Percentiles rank a stretch among this genome's conserved stretches.
These are phyloP conservation scores for Pueraria montana DNA, from an alignment of 306 rosid species.

Conservation along the genomic window DNA sequence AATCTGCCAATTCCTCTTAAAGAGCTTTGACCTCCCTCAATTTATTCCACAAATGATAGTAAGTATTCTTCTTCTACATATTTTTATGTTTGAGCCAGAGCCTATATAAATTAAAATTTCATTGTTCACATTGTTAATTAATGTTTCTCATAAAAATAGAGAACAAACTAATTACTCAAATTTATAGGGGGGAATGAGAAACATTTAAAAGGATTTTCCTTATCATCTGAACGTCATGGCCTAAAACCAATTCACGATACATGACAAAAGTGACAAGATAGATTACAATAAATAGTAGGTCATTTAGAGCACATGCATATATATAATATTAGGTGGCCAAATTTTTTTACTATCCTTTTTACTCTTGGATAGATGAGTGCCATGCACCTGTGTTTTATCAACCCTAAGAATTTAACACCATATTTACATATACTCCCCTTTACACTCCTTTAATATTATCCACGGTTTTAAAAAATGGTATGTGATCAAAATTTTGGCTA, in stretches of 20 bases:
- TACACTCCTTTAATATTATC: not conserved
- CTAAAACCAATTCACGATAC: slow-evolving; percentile 10
- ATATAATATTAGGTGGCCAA: not conserved
- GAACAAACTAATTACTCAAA: not conserved
- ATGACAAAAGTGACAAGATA: not conserved
- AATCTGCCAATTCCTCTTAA: slow-evolving; percentile 49
- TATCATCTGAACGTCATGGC: not conserved
- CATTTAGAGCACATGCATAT: not conserved
- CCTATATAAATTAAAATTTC: not conserved
- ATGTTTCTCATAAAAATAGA: not conserved
- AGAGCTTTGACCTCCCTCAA: slow-evolving; percentile 57
- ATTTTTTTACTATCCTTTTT: not conserved
- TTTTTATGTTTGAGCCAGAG: not conserved
- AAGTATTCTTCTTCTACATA: slow-evolving; percentile 6
- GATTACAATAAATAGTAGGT: not conserved
- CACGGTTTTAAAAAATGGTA: no score
- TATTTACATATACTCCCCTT: not conserved
- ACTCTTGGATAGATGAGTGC: not conserved
- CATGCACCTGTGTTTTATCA: not conserved
- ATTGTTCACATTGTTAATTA: not conserved
- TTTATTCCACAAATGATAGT: slow-evolving; percentile 62
- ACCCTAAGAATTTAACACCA: not conserved
- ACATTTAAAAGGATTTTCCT: not conserved
- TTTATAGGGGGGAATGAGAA: not conserved
- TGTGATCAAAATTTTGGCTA: no score